Evolutionary conservation across 2,329 filamentous ascomycete species (phyloP).

Genomic region (Clarireedia paspali): DNA sequence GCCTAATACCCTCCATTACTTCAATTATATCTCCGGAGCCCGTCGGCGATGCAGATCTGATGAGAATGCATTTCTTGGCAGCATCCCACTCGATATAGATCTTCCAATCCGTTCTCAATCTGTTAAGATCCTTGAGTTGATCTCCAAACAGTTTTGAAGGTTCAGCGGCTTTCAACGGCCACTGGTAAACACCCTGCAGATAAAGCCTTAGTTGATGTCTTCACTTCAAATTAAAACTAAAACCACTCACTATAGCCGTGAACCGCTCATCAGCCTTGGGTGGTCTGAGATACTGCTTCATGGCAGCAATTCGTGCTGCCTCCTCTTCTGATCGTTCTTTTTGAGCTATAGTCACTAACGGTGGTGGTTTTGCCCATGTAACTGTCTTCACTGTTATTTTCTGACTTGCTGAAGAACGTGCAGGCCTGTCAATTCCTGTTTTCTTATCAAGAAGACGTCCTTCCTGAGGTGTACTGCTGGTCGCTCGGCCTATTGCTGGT

Average conservation of each 20-base stretch:
- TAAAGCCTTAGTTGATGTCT: not conserved
- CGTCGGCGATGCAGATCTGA: constrained; percentile 5
- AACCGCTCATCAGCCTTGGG: not conserved
- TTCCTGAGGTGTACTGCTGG: no score
- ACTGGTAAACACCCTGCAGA: constrained; percentile 18
- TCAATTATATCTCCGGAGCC: constrained; percentile 2
- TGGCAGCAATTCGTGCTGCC: not conserved
- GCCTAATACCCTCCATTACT: constrained; percentile 19
- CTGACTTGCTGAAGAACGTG: no score
- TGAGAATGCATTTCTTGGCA: constrained; percentile 10
- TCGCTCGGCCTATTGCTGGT: no score
- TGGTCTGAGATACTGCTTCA: not conserved
- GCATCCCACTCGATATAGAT: constrained; percentile 19
- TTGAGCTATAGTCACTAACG: not conserved
- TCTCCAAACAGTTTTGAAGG: constrained; percentile 14
- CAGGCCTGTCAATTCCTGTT: no score
- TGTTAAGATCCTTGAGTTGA: constrained; percentile 18
- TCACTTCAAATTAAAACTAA: not conserved
- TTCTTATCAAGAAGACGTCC: no score
- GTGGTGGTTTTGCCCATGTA: not conserved
- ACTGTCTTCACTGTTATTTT: no score
- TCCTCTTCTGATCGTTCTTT: not conserved
- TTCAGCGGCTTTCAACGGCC: constrained; percentile 13
- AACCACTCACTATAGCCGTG: not conserved
- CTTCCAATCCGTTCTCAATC: constrained; percentile 11